These are phyloP conservation scores for Turnera subulata DNA, from an alignment of 345 rosid genomes.

Conservation along the genomic window DNA sequence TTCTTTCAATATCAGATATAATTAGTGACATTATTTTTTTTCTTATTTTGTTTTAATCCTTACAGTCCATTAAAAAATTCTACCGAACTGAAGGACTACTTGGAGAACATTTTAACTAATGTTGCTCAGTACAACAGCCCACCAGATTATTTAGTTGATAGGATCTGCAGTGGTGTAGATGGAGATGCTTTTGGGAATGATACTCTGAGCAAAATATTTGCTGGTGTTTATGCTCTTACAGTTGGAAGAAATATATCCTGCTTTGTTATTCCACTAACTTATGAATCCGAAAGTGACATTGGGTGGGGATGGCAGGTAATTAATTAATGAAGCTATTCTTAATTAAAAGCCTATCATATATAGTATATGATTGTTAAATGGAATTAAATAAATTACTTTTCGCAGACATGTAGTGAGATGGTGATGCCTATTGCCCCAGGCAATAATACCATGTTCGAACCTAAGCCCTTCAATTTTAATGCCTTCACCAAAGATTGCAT, in stretches of 20 bases:
- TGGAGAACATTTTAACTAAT: constrained; percentile 7
- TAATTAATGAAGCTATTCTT: no score
- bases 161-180: constrained; percentile 39
- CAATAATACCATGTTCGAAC: constrained; percentile 36
- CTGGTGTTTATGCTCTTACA: no score
- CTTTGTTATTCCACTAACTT: no score
- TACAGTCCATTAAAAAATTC: constrained; percentile 24
- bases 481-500: constrained; percentile 11
- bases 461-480: constrained; percentile 18
- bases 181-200: constrained; percentile 7
- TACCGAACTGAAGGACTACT: constrained; percentile 30
- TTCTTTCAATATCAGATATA: no score
- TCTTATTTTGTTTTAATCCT: background rate
- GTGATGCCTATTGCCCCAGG: constrained; percentile 38
- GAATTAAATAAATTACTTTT: no score
- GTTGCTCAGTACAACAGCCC: constrained; percentile 47
- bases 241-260: constrained; percentile 12
- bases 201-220: constrained; percentile 20
- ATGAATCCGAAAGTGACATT: no score
- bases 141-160: constrained; percentile 21
- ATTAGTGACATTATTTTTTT: no score
- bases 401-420: constrained; percentile 49
- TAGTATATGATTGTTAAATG: no score
- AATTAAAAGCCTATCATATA: no score
- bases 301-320: constrained; percentile 56